Percentiles rank a stretch among this genome's conserved stretches.
Evolutionary conservation across 345 rosid species (phyloP).

Genomic region (Boechera retrofracta): DNA sequence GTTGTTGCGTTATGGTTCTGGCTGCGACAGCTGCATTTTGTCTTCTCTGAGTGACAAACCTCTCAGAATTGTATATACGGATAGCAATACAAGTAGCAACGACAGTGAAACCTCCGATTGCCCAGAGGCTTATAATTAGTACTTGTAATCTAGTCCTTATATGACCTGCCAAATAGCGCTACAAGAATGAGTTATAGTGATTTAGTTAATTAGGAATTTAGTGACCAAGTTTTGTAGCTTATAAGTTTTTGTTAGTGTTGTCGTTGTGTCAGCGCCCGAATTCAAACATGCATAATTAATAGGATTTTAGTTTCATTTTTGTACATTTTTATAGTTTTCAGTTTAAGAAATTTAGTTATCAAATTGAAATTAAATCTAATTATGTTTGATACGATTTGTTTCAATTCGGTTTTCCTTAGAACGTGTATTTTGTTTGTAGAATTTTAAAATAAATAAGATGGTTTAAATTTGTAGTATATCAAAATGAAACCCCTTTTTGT

Average conservation of each 20-base stretch:
- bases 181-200: not conserved
- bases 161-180: slow-evolving; percentile 39
- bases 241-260: not conserved
- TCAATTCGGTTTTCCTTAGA: not conserved
- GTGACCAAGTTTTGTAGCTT: not conserved
- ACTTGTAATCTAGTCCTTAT: slow-evolving; percentile 28
- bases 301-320: not conserved
- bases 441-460: not conserved
- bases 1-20: slow-evolving; percentile 25
- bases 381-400: not conserved
- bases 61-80: slow-evolving; percentile 33
- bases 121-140: slow-evolving; percentile 47
- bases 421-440: not conserved
- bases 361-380: not conserved
- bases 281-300: not conserved
- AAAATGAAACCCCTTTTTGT: not conserved
- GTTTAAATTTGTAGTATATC: not conserved
- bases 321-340: not conserved
- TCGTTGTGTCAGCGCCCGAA: not conserved
- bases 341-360: not conserved
- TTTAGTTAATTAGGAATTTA: not conserved
- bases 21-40: slow-evolving; percentile 4
- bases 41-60: not conserved
- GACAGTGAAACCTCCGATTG: slow-evolving; percentile 47
- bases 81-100: slow-evolving; percentile 42